Evolutionary conservation across 2,329 filamentous ascomycete genomes (phyloP), one percentile per base, ranked within the genome.

Genomic region (Talaromyces islandicus): DNA sequence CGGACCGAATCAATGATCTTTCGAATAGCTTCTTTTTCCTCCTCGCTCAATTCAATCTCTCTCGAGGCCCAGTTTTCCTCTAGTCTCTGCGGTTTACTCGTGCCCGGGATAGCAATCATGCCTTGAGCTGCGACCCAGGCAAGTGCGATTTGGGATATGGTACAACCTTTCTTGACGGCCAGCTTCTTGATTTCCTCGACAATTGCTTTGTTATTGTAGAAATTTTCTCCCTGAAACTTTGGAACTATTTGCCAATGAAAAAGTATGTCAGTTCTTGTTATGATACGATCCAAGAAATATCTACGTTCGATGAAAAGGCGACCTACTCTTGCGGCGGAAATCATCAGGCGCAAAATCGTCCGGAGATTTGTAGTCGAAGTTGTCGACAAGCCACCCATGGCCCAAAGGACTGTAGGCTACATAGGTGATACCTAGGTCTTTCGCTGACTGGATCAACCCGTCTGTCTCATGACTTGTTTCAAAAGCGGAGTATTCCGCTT

Each of bases 381-480:
- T 65, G 56, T 80, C 77, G 0, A 79, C 77, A 0, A 81, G 73
- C 76, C 77, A 79, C 14, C 79, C 79, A 38, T 80, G 77, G 1
- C 78, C 78, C 0, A 81, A 66, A 0, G 79, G 79, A 25, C 78
- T 79, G 56, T 78, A 81, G 0, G 79, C 78, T 0, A 80, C 75
- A 50, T 73, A 80, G 0, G 78, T 74, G 0, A 81, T 64, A 1
- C 68, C 73, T 1, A 80, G 64, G 35, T 80, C 77, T 32, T 69
- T 74, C 0, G 71, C 71, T 0, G 77, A 71, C 0, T 78, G 70
- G 19, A 80, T 77, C 3, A 80, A 64, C 1, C 71, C 73, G 30
- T 74, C 64, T 58, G 72, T 71, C 61, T 78, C 75, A 48, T 78
- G 76, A 0, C 77, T 6, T 0, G 74, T 77, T 60, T 78, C 76